A percentile compares a stretch with the other conserved stretches of the same genome.
Conservation (phyloP, 1,284 basidiomycete species). For the Moesziomyces globuligerus region DNA sequence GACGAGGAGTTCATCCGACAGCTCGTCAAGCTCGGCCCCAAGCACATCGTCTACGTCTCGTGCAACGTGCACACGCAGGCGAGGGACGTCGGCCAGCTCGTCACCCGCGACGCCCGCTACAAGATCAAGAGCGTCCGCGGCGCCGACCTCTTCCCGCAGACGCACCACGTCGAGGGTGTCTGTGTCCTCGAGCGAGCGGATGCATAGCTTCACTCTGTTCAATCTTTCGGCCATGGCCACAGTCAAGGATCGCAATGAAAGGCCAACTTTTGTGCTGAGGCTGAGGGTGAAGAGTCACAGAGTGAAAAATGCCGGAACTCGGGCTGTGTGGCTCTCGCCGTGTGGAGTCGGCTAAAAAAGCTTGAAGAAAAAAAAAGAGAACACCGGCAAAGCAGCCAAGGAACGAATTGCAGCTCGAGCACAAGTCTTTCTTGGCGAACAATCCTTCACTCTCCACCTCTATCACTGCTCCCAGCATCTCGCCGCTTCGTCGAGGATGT, state of each 20-base stretch:
- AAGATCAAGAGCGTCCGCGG: slow-evolving; percentile 61
- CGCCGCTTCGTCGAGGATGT: slow-evolving; percentile 1
- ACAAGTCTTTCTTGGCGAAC: too few relatives aligned
- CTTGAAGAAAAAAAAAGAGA: slow-evolving; percentile 2
- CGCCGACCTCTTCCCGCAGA: slow-evolving; percentile 66
- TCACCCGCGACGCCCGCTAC: slow-evolving; percentile 50
- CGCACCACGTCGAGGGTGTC: slow-evolving; percentile 66
- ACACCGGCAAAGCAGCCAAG: too few relatives aligned
- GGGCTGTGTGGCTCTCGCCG: neutral
- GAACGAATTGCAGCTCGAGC: too few relatives aligned
- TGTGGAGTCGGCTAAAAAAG: slow-evolving; percentile 20
- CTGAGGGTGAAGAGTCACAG: neutral
- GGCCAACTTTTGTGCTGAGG: neutral
- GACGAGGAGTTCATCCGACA: slow-evolving; percentile 64
- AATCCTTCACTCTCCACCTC: neutral
- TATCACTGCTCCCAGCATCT: neutral
- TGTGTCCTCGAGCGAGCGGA: slow-evolving; percentile 51
- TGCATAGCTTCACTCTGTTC: slow-evolving; percentile 4
- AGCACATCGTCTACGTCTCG: slow-evolving; percentile 64
- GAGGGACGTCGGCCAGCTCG: slow-evolving; percentile 65
- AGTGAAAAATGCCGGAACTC: slow-evolving; percentile 8
- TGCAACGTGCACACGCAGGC: slow-evolving; percentile 80
- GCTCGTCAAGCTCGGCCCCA: slow-evolving; percentile 58
- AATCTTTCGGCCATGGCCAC: too few relatives aligned
- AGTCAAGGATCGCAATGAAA: neutral